These are phyloP conservation scores for Pleoardoris graminearum DNA, from an alignment of 2,329 filamentous ascomycete genomes.

Conservation along the genomic window DNA sequence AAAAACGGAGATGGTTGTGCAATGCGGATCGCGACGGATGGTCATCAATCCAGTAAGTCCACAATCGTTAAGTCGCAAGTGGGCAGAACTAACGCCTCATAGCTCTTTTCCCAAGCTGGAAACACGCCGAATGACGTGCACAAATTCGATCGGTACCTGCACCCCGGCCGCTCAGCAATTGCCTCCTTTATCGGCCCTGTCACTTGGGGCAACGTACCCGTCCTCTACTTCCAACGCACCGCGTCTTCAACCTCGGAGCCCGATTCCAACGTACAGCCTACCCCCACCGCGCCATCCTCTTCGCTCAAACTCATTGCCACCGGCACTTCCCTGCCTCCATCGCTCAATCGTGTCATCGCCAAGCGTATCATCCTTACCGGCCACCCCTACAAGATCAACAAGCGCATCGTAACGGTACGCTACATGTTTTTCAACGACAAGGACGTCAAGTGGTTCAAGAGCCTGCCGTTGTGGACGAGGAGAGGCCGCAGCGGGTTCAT, in stretches of 20 bases:
- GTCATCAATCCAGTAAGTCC: conserved; percentile 70
- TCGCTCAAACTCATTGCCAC: conserved; percentile 76
- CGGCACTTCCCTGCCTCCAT: conserved; percentile 80
- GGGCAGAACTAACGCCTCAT: neutral
- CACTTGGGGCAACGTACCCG: conserved; percentile 89
- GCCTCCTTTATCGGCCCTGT: conserved; percentile 88
- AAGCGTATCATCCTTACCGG: conserved; percentile 94
- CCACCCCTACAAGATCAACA: conserved; percentile 98
- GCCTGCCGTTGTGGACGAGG: conserved; percentile 90
- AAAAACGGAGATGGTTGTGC: conserved; percentile 89
- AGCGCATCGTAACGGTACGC: conserved; percentile 91
- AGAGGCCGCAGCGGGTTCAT: conserved; percentile 85
- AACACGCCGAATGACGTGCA: conserved; percentile 95
- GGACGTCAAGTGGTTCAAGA: conserved; percentile 98
- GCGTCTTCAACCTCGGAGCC: conserved; percentile 33
- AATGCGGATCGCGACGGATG: conserved; percentile 86
- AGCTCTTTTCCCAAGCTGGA: conserved; percentile 82
- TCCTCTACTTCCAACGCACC: conserved; percentile 78
- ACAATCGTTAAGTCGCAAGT: neutral
- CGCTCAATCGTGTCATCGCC: conserved; percentile 77
- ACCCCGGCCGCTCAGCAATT: conserved; percentile 86
- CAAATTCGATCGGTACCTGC: conserved; percentile 91
- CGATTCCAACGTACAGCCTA: conserved; percentile 9
- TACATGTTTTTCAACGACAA: conserved; percentile 99
- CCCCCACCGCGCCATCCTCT: conserved; percentile 8